These are phyloP conservation scores for Austroboletus festivus DNA, from an alignment of 768 basidiomycete genomes.

Conservation along the genomic window DNA sequence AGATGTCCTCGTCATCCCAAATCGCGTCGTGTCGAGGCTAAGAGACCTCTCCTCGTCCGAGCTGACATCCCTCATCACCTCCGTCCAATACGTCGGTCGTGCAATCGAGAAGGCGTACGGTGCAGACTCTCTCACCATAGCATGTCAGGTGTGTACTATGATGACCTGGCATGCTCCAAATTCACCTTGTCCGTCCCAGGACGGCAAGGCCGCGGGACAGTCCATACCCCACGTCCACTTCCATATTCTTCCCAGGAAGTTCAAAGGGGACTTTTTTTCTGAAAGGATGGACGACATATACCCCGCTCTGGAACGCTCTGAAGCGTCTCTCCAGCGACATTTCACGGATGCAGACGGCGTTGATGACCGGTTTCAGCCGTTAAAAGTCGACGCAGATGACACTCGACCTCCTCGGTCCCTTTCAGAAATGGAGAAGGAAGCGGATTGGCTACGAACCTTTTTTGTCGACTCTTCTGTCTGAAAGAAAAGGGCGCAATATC, in stretches of 20 bases:
- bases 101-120: constrained; percentile 80
- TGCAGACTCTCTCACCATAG: constrained; percentile 82
- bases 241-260: constrained; percentile 83
- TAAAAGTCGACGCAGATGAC: constrained; percentile 71
- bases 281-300: constrained; percentile 71
- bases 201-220: constrained; percentile 84
- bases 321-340: constrained; percentile 46
- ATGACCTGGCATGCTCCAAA: not conserved
- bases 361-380: constrained; percentile 31
- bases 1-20: constrained; percentile 66
- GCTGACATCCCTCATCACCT: constrained; percentile 73
- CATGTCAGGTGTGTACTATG: constrained; percentile 67
- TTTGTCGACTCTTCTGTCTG: constrained; percentile 32
- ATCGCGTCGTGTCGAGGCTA: constrained; percentile 52
- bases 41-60: constrained; percentile 61
- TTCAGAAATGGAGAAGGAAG: constrained; percentile 81
- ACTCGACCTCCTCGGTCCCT: constrained; percentile 55
- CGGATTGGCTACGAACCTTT: constrained; percentile 60
- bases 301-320: constrained; percentile 68
- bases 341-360: constrained; percentile 20
- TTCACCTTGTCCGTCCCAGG: constrained; percentile 43
- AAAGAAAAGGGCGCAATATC: not conserved
- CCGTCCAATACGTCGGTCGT: constrained; percentile 74
- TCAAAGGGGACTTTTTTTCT: constrained; percentile 63
- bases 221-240: constrained; percentile 83